These are phyloP conservation scores for Penicillium herquei DNA, from an alignment of 495 filamentous ascomycete species.

Conservation along the genomic window DNA sequence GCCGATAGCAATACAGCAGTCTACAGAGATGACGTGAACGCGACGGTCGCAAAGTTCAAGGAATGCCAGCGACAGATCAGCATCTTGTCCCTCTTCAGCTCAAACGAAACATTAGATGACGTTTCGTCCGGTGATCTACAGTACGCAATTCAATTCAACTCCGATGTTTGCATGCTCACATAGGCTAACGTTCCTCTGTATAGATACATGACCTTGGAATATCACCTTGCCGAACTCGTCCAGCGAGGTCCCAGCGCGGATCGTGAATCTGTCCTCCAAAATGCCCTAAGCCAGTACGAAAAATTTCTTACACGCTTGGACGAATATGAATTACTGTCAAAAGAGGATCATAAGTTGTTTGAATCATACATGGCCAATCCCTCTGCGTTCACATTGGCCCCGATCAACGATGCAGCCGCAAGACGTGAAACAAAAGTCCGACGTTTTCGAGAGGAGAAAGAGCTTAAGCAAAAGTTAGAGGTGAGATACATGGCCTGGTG, in stretches of 20 bases:
- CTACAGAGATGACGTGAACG: slow-evolving; percentile 66
- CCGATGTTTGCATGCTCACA: slow-evolving; percentile 16
- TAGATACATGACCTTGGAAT: slow-evolving; percentile 70
- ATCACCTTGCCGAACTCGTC: slow-evolving; percentile 66
- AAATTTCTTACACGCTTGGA: slow-evolving; percentile 73
- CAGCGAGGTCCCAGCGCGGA: slow-evolving; percentile 52
- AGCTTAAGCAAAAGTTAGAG: slow-evolving; percentile 79
- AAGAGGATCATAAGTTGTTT: slow-evolving; percentile 67
- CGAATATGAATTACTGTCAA: slow-evolving; percentile 69
- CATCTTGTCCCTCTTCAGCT: slow-evolving; percentile 77
- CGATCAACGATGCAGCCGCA: slow-evolving; percentile 65
- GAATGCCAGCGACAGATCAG: slow-evolving; percentile 67
- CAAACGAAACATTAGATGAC: slow-evolving; percentile 89
- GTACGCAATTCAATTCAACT: slow-evolving; percentile 40
- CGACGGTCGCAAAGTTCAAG: slow-evolving; percentile 67
- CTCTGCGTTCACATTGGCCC: slow-evolving; percentile 65
- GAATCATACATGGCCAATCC: slow-evolving; percentile 66
- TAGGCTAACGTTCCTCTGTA: slow-evolving; percentile 20
- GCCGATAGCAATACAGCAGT: slow-evolving; percentile 52
- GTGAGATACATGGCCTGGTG: slow-evolving; percentile 32
- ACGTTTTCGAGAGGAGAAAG: slow-evolving; percentile 82
- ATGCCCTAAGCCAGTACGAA: slow-evolving; percentile 68
- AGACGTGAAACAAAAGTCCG: slow-evolving; percentile 81
- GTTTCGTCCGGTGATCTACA: slow-evolving; percentile 78
- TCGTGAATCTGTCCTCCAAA: slow-evolving; percentile 62